Conservation (phyloP, 2,329 filamentous ascomycete genomes). For the Sarocladiaceae sp. region DNA sequence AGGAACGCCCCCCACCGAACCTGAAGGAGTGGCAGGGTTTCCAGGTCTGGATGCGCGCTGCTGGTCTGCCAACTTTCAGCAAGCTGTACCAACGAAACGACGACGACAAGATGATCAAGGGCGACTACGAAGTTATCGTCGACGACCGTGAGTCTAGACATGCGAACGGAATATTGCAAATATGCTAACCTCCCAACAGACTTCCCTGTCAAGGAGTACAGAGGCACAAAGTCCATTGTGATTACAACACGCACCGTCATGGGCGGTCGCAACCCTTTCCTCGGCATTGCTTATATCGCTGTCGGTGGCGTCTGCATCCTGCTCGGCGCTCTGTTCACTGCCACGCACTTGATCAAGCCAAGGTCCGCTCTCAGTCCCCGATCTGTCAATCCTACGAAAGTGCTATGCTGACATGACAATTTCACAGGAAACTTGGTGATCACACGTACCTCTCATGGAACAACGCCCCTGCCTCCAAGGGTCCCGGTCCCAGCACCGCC, state of each 20-base stretch:
- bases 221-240: constrained; percentile 84
- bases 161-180: background rate
- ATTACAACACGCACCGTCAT: constrained; percentile 89
- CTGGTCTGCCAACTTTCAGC: constrained; percentile 88
- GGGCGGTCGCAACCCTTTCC: constrained; percentile 91
- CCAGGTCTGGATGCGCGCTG: constrained; percentile 98
- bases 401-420: constrained; percentile 10
- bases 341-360: constrained; percentile 86
- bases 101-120: constrained; percentile 58
- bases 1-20: constrained; percentile 62
- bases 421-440: constrained; percentile 85
- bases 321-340: constrained; percentile 81
- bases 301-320: constrained; percentile 91
- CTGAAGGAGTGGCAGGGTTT: constrained; percentile 76
- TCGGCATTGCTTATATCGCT: constrained; percentile 93
- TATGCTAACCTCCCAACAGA: constrained; percentile 43
- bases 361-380: constrained; percentile 54
- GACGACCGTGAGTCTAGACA: constrained; percentile 60
- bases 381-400: constrained; percentile 2
- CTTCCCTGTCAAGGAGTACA: constrained; percentile 74
- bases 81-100: constrained; percentile 89
- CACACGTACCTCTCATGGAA: constrained; percentile 99
- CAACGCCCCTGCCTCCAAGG: constrained; percentile 45
- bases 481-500: constrained; percentile 35
- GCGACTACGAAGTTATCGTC: constrained; percentile 74